Percentiles rank a stretch among this genome's conserved stretches.
phyloP scores from a whole-genome alignment of 1,284 basidiomycete genomes.

The Hemileia vastatrix region DNA sequence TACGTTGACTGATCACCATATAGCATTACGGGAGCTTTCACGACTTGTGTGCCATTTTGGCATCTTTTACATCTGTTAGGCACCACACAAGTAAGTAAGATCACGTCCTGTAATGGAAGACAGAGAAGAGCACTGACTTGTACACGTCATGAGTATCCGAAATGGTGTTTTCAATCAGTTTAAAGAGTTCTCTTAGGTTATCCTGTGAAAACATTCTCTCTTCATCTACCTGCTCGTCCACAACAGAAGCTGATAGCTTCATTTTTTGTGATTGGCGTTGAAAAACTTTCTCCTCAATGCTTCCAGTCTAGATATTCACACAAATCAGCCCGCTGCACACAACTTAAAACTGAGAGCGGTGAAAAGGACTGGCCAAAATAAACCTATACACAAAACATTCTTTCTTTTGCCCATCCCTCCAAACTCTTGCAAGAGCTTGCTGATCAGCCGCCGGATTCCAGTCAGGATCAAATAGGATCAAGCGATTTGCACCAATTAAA shows the following conservation, averaged over 20 bases:
- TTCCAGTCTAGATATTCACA: conserved; percentile 73
- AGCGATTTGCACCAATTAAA: conserved; percentile 88
- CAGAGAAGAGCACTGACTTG: conserved; percentile 1
- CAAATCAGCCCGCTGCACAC: conserved; percentile 48
- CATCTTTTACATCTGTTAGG: conserved; percentile 58
- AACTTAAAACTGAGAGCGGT: neutral
- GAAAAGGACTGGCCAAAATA: conserved; percentile 8
- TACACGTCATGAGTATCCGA: conserved; percentile 48
- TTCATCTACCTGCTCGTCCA: conserved; percentile 91
- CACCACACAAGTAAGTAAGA: conserved; percentile 22
- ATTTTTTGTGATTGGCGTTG: conserved; percentile 69
- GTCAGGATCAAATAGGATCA: conserved; percentile 93
- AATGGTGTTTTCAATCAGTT: conserved; percentile 65
- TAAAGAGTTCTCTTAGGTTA: conserved; percentile 79
- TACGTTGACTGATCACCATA: conserved; percentile 98
- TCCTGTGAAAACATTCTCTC: conserved; percentile 92
- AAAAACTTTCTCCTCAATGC: conserved; percentile 81
- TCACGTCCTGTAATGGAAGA: neutral
- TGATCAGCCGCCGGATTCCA: conserved; percentile 99
- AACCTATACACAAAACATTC: conserved; percentile 20
- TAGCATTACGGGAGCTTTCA: conserved; percentile 73
- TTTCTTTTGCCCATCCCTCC: conserved; percentile 99
- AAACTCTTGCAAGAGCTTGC: conserved; percentile 94
- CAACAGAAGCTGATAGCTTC: conserved; percentile 89
- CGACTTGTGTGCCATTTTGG: conserved; percentile 66